Evolutionary conservation across 1,284 basidiomycete species (phyloP).

Genomic region (Rhodofomes roseus): DNA sequence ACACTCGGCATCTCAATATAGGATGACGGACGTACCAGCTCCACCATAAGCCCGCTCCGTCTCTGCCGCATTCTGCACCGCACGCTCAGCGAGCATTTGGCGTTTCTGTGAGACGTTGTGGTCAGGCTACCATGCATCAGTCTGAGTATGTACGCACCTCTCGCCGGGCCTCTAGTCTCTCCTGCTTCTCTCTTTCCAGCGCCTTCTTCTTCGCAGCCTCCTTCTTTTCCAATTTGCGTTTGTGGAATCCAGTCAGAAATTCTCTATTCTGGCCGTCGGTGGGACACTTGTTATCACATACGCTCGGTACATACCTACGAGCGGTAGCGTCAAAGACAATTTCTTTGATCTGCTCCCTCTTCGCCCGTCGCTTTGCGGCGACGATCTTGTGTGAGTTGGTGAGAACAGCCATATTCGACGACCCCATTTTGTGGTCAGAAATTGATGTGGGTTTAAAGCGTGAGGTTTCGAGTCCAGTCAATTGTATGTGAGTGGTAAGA

Average conservation of each 20-base stretch:
- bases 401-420: conserved; percentile 51
- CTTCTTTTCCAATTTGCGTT: conserved; percentile 75
- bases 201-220: conserved; percentile 69
- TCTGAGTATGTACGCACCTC: conserved; percentile 47
- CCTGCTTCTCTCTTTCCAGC: conserved; percentile 62
- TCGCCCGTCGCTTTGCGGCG: conserved; percentile 58
- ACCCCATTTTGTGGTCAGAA: not conserved
- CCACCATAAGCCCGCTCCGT: conserved; percentile 71
- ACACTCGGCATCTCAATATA: not conserved
- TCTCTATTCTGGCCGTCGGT: conserved; percentile 44
- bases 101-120: conserved; percentile 48
- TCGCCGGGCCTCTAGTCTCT: conserved; percentile 60
- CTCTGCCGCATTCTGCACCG: conserved; percentile 62
- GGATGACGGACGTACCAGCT: conserved; percentile 22
- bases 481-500: too few species aligned
- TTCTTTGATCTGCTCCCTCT: conserved; percentile 59
- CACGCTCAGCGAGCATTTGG: conserved; percentile 64
- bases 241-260: conserved; percentile 84
- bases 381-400: conserved; percentile 57
- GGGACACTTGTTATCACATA: not conserved
- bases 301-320: conserved; percentile 44
- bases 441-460: not conserved
- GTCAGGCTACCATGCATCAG: not conserved
- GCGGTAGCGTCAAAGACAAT: conserved; percentile 77
- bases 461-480: too few species aligned